Evolutionary conservation across 345 rosid genomes (phyloP), one percentile per base, ranked within the genome.

Genomic region (Citrus sp.): DNA sequence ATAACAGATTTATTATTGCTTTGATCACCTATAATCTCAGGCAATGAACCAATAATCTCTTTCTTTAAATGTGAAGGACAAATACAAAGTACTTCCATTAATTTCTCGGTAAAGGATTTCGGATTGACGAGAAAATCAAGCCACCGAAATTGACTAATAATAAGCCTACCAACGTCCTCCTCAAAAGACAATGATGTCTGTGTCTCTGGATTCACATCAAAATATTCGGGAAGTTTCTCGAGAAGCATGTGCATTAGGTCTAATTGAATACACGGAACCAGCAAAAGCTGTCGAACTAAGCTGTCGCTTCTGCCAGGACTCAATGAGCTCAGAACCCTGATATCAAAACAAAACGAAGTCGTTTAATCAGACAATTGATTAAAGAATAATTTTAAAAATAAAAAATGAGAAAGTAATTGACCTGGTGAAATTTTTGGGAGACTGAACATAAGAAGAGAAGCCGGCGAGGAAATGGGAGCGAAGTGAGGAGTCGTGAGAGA

Each of bases 11-110:
- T 85, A 73, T 82, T 84, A 77, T 84, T 88, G 10, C 70, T 30
- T 27, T 85, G 91, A 82, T 90, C 95, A 18, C 92, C 94, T 8
- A 93, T 86, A 66, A 93, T 91, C 88, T 93, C 97, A 18, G 98
- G 97, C 83, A 93, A 87, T 1, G 98, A 93, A 64, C 98, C 98
- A 63, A 92, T 88, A 16, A 93, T 90, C 87, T 93, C 98, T 63
- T 87, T 89, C 88, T 90, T 93, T 71, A 90, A 88, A 63, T 88
- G 86, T 40, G 80, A 35, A 35, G 97, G 98, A 70, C 88, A 90
- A 70, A 93, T 85, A 6, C 91, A 88, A 18, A 93, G 79, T 70
- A 93, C 85, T 87, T 90, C 86, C 97, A 90, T 89, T 77, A 93
- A 78, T 72, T 87, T 93, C 63, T 90, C 91, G 18, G 88, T 74